Base-by-base conservation (phyloP, 192 early-diverging fungal genomes). In the Coemansia aciculifera region DNA sequence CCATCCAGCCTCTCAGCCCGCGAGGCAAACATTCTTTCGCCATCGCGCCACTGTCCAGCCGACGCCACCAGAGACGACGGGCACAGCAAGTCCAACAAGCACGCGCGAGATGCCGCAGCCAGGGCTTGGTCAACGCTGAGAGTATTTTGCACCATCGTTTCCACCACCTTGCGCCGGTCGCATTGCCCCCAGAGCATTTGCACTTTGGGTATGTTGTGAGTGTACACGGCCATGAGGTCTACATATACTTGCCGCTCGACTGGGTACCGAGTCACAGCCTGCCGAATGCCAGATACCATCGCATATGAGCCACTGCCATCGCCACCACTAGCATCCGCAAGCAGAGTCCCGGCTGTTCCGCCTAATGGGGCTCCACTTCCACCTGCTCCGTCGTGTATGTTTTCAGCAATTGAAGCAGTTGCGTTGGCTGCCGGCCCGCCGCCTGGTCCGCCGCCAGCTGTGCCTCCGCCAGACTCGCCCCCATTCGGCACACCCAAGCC, bases 81-180 rank as follows among this genome's bases (percentile, higher is more conserved):
- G 23, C 66, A 61, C 38, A 84, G 59, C 65, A 84, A 27, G 21
- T 84, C 70, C 39, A 78, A 13, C 21, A 84, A 59, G 37, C 70
- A 67, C 13, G 67, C 67, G 8, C 81, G 72, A 4, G 81, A 84
- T 3, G 89, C 86, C 0, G 81, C 84, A 5, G 91, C 88, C 3
- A 99, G 81, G 27, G 88, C 85, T 37, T 91, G 89, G 77, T 99
- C 95, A n/a, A 88, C 85, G 78, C 97, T 95, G 3, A 94, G 80
- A 0, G 90, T 86, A 61, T 93, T 98, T 29, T 90, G 81, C 17
- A 89, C 84, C 23, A 99, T 70, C 66, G 93, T 90, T 37, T 96
- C 96, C 0, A 97, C 84, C 1, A 97, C 59, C 44, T 84, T 86
- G 19, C 78, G 68, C 13, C 89, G 72, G 0, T 83, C 73, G 0